Conservation (phyloP, 768 basidiomycete genomes). For the Hygrocybe punicea region DNA sequence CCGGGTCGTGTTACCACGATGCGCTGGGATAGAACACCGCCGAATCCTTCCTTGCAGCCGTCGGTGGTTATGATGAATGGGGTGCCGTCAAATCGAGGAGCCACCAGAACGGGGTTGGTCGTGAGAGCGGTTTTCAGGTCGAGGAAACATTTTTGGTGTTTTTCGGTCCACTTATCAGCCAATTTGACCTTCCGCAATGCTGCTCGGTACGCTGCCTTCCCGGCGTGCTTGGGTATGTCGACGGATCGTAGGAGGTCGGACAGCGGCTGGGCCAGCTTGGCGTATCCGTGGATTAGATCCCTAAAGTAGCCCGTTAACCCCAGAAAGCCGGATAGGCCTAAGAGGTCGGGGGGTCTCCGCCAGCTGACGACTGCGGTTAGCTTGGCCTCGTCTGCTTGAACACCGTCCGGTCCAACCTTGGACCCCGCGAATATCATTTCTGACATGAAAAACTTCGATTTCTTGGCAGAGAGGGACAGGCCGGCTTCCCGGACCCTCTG, state of each 20-base stretch:
- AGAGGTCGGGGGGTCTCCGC: slow-evolving; percentile 26
- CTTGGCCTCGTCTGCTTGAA: slow-evolving; percentile 36
- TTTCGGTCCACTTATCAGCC: slow-evolving; percentile 11
- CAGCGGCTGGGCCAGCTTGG: slow-evolving; percentile 29
- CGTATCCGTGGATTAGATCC: slow-evolving; percentile 34
- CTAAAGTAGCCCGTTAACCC: slow-evolving; percentile 37
- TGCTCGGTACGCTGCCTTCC: slow-evolving; percentile 7
- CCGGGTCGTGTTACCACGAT: slow-evolving; percentile 16
- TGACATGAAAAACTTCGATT: slow-evolving; percentile 26
- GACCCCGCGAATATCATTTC: slow-evolving; percentile 30
- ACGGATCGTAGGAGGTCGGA: slow-evolving; percentile 25
- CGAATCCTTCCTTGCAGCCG: slow-evolving; percentile 36
- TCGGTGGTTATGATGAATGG: slow-evolving; percentile 40
- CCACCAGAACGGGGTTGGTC: slow-evolving; percentile 24
- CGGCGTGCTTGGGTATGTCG: slow-evolving; percentile 15
- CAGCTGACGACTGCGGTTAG: slow-evolving; percentile 38
- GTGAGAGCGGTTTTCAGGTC: not conserved
- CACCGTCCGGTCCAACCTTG: slow-evolving; percentile 29
- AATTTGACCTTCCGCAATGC: slow-evolving; percentile 18
- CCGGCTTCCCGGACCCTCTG: slow-evolving; percentile 21
- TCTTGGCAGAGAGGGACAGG: slow-evolving; percentile 37
- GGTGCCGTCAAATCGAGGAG: slow-evolving; percentile 26
- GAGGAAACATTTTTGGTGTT: not conserved
- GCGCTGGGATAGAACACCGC: slow-evolving; percentile 28
- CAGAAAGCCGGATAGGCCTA: slow-evolving; percentile 32